Conservation (phyloP, 2,329 filamentous ascomycete species). For the Hirsutella minnesotensis region DNA sequence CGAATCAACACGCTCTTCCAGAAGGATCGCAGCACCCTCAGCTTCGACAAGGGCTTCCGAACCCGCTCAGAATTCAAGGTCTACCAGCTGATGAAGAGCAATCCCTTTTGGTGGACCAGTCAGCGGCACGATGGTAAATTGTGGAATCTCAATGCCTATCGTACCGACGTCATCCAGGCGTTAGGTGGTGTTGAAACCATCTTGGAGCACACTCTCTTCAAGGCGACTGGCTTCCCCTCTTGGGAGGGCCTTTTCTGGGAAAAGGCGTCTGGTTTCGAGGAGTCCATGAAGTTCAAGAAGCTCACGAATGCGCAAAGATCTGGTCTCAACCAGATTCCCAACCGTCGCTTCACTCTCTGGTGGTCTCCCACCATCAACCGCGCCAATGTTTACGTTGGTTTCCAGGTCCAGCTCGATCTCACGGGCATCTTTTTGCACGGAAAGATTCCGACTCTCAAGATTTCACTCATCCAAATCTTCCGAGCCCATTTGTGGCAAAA, state of each 20-base stretch:
- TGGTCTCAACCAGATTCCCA: conserved; percentile 96
- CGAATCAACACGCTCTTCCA: conserved; percentile 99
- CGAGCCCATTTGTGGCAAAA: conserved; percentile 99
- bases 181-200: conserved; percentile 96
- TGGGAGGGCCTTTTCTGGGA: conserved; percentile 98
- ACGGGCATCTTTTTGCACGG: conserved; percentile 98
- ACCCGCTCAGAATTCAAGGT: conserved; percentile 94
- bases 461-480: conserved; percentile 98
- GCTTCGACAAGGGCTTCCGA: conserved; percentile 97
- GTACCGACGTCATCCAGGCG: conserved; percentile 94
- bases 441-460: conserved; percentile 96
- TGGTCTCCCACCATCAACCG: conserved; percentile 92
- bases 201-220: conserved; percentile 91
- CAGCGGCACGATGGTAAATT: conserved; percentile 94
- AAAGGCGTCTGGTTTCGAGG: conserved; percentile 46
- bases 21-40: conserved; percentile 91
- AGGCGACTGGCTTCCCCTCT: conserved; percentile 88
- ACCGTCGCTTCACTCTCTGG: conserved; percentile 96
- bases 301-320: conserved; percentile 93
- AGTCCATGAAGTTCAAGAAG: conserved; percentile 95
- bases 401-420: conserved; percentile 95
- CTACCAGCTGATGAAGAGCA: conserved; percentile 98
- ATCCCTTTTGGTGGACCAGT: conserved; percentile 99
- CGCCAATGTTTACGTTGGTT: conserved; percentile 97
- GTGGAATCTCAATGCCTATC: conserved; percentile 92